Evolutionary conservation across 2,329 filamentous ascomycete species (phyloP), one percentile per base, ranked within the genome.

Genomic region (Aspergillus pseudoviridinutans): DNA sequence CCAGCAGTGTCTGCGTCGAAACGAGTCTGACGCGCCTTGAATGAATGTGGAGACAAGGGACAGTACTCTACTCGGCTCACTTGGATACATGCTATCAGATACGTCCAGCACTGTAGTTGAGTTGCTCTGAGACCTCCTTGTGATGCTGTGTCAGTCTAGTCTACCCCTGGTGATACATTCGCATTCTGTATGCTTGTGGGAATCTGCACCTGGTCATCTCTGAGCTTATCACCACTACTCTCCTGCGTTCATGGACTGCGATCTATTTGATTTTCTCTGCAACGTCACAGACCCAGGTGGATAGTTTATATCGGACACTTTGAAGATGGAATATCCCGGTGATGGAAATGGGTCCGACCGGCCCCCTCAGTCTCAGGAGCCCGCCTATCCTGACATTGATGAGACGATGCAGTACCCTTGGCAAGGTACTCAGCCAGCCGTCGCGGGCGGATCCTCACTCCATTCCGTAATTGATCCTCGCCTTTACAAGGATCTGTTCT

Each of bases 331-430:
- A 17, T 62, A 63, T 44, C 50, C 60, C 27, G 60, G 63, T 25
- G 51, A 65, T 22, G 50, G 53, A 9, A 42, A 58, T 35, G 51
- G 54, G 9, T 22, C 56, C 22, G 58, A 56, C 32, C 61, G 54
- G 20, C 50, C 53, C 24, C 28, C 59, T 52, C 57, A 62, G 3
- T 44, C 58, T 5, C 64, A 68, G 57, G 62, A 70, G 32, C 60
- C 64, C 24, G 54, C 50, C 35, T 74, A 74, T 56, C 71, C 72
- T 9, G 71, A 72, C 51, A 68, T 72, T 56, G 67, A 72, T 57
- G 71, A 72, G 55, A 60, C 59, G 3, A 41, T 68, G 14, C 68
- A 69, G n/a, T 73, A 73, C 32, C 65, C 69, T 47, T 74, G 69
- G 71, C 69, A 70, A 54, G 64, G 60, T 6, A 53, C 25, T 20